Percentiles rank a stretch among this genome's conserved stretches.
phyloP scores from a whole-genome alignment of 352 stramenopile genomes.

The Pythium coloratum region DNA sequence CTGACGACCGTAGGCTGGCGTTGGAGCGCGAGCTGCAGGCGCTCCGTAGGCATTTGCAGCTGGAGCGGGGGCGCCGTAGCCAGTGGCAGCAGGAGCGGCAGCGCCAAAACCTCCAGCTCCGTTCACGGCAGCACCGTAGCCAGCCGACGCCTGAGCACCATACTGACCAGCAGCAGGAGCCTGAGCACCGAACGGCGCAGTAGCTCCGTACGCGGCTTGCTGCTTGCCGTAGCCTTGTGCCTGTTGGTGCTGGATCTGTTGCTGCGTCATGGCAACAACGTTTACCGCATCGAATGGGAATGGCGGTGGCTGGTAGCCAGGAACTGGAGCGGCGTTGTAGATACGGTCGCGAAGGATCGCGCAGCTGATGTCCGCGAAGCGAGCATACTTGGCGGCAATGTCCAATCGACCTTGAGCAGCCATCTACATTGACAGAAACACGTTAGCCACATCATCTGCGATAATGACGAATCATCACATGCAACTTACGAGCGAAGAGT shows the following conservation, averaged over 20 bases:
- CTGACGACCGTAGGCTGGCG: conserved; percentile 41
- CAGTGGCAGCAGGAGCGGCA: conserved; percentile 29
- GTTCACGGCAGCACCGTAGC: conserved; percentile 32
- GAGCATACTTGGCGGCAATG: conserved; percentile 93
- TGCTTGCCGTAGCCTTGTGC: conserved; percentile 43
- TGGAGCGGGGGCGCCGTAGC: conserved; percentile 29
- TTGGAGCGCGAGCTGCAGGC: conserved; percentile 27
- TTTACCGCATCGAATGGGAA: conserved; percentile 86
- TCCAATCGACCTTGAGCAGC: conserved; percentile 91
- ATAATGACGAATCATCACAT: conserved; percentile 8
- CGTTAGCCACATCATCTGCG: background rate
- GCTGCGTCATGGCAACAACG: conserved; percentile 52
- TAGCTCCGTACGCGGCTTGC: conserved; percentile 20
- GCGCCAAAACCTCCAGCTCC: conserved; percentile 13
- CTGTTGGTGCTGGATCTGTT: conserved; percentile 59
- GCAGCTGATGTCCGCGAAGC: conserved; percentile 71
- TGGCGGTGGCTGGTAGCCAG: conserved; percentile 73
- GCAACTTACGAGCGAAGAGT: conserved; percentile 75
- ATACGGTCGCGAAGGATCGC: conserved; percentile 86
- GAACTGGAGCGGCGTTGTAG: conserved; percentile 78
- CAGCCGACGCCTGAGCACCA: conserved; percentile 31
- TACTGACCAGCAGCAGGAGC: conserved; percentile 39
- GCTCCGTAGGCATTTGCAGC: conserved; percentile 40
- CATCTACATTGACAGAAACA: conserved; percentile 50
- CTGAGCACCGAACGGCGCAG: conserved; percentile 18